phyloP scores from a whole-genome alignment of 495 filamentous ascomycete species.

The Talaromyces liani region DNA sequence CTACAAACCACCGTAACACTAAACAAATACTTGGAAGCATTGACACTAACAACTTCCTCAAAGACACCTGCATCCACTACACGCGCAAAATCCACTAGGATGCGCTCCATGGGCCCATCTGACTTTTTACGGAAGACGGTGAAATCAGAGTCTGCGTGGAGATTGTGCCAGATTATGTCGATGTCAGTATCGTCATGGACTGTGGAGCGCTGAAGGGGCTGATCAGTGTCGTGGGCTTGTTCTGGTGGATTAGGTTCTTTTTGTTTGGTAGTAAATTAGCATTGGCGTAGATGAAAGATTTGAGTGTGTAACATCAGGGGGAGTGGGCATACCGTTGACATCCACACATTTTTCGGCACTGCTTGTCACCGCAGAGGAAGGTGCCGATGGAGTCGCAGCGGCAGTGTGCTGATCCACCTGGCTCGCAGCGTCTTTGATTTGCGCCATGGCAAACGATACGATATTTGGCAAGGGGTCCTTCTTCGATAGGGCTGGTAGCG shows the following conservation, averaged over 20 bases:
- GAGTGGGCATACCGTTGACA: neutral
- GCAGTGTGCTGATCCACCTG: neutral
- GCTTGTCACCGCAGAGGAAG: neutral
- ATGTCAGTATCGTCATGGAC: neutral
- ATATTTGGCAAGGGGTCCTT: neutral
- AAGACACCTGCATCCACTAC: constrained; percentile 1
- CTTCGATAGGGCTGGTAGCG: neutral
- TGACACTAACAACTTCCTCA: neutral
- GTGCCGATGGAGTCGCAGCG: neutral
- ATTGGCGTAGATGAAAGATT: neutral
- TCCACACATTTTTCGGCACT: neutral
- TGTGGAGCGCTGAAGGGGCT: neutral
- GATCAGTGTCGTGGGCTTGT: neutral
- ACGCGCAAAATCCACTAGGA: neutral
- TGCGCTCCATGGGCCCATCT: neutral
- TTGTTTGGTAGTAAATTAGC: neutral
- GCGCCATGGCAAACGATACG: neutral
- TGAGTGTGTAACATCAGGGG: neutral
- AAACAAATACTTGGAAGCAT: neutral
- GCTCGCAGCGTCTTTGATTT: neutral
- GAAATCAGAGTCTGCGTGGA: neutral
- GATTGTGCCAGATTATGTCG: constrained; percentile 3
- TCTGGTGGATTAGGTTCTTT: neutral
- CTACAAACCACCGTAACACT: neutral
- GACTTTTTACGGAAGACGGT: neutral